Evolutionary conservation across 208 protist species (phyloP), one percentile per base, ranked within the genome.

Genomic region (Naegleria fowleri): DNA sequence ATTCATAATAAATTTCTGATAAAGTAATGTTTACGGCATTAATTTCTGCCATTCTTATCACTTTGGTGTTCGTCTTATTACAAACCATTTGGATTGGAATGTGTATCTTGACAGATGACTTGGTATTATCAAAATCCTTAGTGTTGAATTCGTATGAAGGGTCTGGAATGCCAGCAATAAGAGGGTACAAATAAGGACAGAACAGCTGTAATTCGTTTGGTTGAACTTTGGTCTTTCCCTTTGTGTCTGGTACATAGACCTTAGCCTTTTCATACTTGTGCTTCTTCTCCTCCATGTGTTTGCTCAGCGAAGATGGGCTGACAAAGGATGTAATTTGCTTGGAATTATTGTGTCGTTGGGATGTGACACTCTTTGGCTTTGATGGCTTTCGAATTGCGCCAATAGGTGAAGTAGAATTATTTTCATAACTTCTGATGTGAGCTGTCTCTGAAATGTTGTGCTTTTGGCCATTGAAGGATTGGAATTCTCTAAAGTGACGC

Each of bases 41-140:
- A 36, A 79, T 79, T 79, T 79, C 67, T 36, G 67, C 67, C 67
- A 79, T 79, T 79, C 67, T 79, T 36, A 79, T 79, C 6, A 79
- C 29, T 9, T 36, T 79, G 6, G 67, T 79, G n/a, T 79, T 79
- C 7, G 67, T 79, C 67, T 79, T 79, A 25, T 79, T 79, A 79
- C 29, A 36, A 0, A 79, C 16, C 67, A 79, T 79, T 79, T 79
- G 67, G 16, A 79, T 36, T 79, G 67, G 67, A 79, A 79, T 79
- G 29, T 79, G 67, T 36, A 79, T 79, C 29, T 79, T 79, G 3
- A 79, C 25, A 33, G 67, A 79, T 36, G 67, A 36, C 29, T 79
- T 79, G n/a, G 25, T 36, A 1, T 4, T 33, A 7, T 79, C 67
- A 79, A 79, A 79, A 9, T 79, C 67, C 29, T 79, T 79, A 36